Evolutionary conservation across 2,329 filamentous ascomycete species (phyloP), one percentile per base, ranked within the genome.

Genomic region (Penicillium crustosum): DNA sequence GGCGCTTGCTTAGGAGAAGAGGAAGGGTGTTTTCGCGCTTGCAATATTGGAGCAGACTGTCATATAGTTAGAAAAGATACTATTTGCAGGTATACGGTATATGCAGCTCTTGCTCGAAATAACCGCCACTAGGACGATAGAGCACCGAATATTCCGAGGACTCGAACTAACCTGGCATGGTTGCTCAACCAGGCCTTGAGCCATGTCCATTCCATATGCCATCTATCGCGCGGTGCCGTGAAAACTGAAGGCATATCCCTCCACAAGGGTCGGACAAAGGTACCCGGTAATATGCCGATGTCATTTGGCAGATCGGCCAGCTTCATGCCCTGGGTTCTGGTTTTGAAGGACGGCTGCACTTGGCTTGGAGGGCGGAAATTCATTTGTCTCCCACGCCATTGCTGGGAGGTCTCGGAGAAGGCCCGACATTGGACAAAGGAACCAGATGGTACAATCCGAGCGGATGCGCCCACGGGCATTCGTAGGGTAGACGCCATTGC

Each of bases 211-310:
- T 78, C 76, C 66, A 78, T 68, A 19, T 59, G 66, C 59, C 74
- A 53, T 52, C 75, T 67, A 50, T 73, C 66, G 58, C 61, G 65
- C 23, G 76, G 76, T 27, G 72, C 64, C 44, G 67, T 58, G 59
- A 78, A 77, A 58, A 77, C 64, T 15, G 74, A 75, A 36, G 75
- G 76, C 68, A 77, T 63, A 56, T 78, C 72, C 55, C 66, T 67
- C 71, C 73, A 75, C 33, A 74, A 54, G 5, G 75, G 75, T 48
- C 67, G 68, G 19, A 78, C 67, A 55, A 75, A 78, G 0, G 75
- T 78, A 29, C 77, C 77, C 13, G 77, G 77, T 45, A 82, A 65
- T 44, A 81, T 42, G 35, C 80, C 80, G 21, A 81, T 63, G 63
- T 80, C 76, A 56, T 78, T 73, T n/a, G 74, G 74, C 55, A 78